Base-by-base conservation (phyloP, 495 filamentous ascomycete species). In the Alectoria sarmentosa region DNA sequence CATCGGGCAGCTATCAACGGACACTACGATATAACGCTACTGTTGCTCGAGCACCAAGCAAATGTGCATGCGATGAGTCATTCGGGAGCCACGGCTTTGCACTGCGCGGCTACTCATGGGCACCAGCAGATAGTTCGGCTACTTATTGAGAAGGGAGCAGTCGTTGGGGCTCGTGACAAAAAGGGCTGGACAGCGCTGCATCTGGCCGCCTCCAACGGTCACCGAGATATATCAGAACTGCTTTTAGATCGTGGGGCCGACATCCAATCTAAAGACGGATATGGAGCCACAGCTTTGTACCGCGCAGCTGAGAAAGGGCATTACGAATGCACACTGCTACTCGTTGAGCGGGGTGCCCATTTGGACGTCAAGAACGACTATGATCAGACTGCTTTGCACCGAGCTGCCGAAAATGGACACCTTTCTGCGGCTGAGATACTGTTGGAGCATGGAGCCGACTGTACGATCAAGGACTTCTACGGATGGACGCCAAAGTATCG, bases 21-120 rank as follows among this genome's bases (percentile, higher is more conserved):
- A 15, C 32, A 69, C 26, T 11, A 56, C 7, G 57, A 39, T 8
- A 26, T 66, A 39, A 21, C 44, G 9, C 23, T 52, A 42, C 44
- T 70, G 23, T 64, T 70, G n/a, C 39, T 70, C 9, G 34, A 66
- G 36, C 38, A 54, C 48, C 48, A 49, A 8, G 69, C 69, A 3
- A 39, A 64, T 14, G 19, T 65, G 4, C 44, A 68, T 28, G 44
- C 28, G 19, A n/a, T 14, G 26, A 57, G 14, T 17, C 2, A n/a
- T 36, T 13, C 10, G 14, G 61, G 61, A n/a, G 14, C 0, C 3
- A 54, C 36, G 13, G 9, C 61, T 3, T 58, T 63, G 23, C 15
- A 58, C 14, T 28, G 6, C 9, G 61, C 61, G 28, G 61, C 49
- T 6, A 6, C 17, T 21, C 10, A 19, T 3, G 61, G 61, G 2